Conservation (phyloP, 83 land plant species). For the Diphasiastrum complanatum region DNA sequence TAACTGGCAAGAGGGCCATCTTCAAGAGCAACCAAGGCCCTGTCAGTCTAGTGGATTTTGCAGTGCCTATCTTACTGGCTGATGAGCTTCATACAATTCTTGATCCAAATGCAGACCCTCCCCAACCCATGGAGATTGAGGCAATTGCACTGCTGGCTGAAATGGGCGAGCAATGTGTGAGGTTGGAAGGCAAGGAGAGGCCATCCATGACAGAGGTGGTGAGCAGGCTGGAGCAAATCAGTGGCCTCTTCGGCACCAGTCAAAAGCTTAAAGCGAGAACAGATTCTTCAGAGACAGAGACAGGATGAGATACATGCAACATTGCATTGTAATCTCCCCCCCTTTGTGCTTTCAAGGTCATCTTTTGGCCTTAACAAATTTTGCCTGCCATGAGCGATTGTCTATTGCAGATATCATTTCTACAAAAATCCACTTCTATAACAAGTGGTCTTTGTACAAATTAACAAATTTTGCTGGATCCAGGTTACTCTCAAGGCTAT, state of each 20-base stretch:
- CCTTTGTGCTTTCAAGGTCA: no score
- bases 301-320: no score
- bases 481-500: no score
- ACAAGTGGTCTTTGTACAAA: no score
- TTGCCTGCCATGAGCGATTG: no score
- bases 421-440: no score
- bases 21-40: slow-evolving; percentile 37
- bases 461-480: no score
- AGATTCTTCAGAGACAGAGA: no score
- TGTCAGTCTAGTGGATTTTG: slow-evolving; percentile 54
- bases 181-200: slow-evolving; percentile 41
- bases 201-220: slow-evolving; percentile 68
- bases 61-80: slow-evolving; percentile 37
- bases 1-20: slow-evolving; percentile 57
- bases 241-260: not conserved
- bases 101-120: slow-evolving; percentile 46
- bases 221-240: slow-evolving; percentile 25
- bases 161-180: slow-evolving; percentile 58
- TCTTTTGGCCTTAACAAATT: no score
- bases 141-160: slow-evolving; percentile 50
- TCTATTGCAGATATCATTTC: no score
- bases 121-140: slow-evolving; percentile 62
- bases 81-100: slow-evolving; percentile 47
- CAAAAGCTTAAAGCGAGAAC: no score
- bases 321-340: no score